Conservation (phyloP, 2,329 filamentous ascomycete genomes). For the Neofusicoccum cordaticola region DNA sequence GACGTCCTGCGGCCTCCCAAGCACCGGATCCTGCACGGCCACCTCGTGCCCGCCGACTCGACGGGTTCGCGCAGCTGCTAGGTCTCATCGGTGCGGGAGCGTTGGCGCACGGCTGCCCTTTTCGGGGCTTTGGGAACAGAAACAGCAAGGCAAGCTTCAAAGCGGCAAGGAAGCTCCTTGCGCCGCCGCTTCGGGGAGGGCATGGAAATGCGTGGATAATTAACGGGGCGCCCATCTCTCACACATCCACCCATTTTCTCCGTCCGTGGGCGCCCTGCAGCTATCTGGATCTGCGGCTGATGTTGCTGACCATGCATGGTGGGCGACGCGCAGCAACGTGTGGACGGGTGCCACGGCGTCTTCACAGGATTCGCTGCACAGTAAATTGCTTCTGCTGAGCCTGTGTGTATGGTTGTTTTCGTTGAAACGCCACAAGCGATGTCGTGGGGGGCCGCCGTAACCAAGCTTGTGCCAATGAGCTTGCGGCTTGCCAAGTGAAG, state of each 20-base stretch:
- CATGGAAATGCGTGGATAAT: not conserved
- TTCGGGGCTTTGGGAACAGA: not conserved
- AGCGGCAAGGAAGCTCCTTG: not conserved
- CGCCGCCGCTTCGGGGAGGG: not conserved
- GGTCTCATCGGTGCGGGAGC: not conserved
- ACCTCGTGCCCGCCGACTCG: not conserved
- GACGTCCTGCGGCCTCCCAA: not conserved
- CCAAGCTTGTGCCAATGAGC: conserved; percentile 11
- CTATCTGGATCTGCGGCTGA: conserved; percentile 1
- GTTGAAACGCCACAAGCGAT: not conserved
- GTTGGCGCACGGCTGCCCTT: not conserved
- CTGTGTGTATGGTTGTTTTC: not conserved
- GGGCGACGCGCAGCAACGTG: conserved; percentile 2
- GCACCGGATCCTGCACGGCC: not conserved
- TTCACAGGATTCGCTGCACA: not conserved
- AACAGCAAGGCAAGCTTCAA: not conserved
- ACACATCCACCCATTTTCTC: not conserved
- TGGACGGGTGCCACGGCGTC: not conserved
- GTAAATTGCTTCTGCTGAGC: not conserved
- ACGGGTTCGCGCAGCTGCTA: not conserved
- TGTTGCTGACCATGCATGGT: conserved; percentile 3
- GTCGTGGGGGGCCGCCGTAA: not conserved
- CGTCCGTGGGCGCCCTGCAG: not conserved
- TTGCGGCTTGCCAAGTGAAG: conserved; percentile 3
- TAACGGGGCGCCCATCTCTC: not conserved